phyloP scores from a whole-genome alignment of 2,329 filamentous ascomycete genomes.

The Aureobasidium musti region DNA sequence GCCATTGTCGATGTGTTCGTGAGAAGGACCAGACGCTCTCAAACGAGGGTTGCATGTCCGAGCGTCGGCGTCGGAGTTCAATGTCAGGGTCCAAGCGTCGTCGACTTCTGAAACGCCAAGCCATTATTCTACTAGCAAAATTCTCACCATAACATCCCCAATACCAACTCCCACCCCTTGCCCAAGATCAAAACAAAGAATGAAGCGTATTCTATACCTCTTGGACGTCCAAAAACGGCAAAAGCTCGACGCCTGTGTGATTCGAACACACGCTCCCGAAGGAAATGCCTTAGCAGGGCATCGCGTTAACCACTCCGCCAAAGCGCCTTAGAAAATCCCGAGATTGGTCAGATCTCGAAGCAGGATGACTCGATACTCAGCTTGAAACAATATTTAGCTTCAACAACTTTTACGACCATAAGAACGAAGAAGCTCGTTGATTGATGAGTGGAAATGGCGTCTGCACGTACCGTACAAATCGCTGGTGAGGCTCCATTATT shows the following conservation, averaged over 20 bases:
- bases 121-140: neutral
- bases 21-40: too few relatives aligned
- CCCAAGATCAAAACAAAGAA: too few relatives aligned
- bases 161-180: neutral
- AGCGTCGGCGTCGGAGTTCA: neutral
- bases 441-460: too few relatives aligned
- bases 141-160: neutral
- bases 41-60: too few relatives aligned
- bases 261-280: constrained; percentile 24
- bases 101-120: neutral
- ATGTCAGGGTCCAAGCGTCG: neutral
- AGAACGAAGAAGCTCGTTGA: too few relatives aligned
- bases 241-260: constrained; percentile 24
- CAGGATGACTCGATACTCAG: neutral
- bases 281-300: constrained; percentile 28
- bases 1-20: too few relatives aligned
- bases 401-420: too few relatives aligned
- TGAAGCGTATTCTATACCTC: too few relatives aligned
- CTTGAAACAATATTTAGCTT: too few relatives aligned
- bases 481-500: too few relatives aligned
- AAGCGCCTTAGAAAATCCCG: constrained; percentile 9
- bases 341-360: constrained; percentile 4
- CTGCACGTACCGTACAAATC: too few relatives aligned
- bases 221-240: neutral
- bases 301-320: constrained; percentile 29